Base-by-base conservation (phyloP, 768 basidiomycete genomes). In the Boletus barrowsii region DNA sequence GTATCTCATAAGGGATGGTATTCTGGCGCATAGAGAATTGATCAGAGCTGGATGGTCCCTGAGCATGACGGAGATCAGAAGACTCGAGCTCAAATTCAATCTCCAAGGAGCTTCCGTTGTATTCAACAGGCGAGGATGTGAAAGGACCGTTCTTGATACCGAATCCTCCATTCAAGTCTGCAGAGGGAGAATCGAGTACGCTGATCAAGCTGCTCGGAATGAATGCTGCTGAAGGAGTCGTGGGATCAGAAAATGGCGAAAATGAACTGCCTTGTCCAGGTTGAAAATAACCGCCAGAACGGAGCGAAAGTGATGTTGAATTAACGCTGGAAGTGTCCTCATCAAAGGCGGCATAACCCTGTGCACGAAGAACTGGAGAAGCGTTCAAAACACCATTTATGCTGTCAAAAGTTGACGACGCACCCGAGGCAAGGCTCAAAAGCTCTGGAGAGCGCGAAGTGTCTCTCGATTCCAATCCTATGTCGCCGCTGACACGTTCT, bases 131-230 rank as follows among this genome's bases (percentile, higher is more conserved):
- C 35, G 79, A 82, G 14, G 71, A 65, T 29, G 68, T 70, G 53
- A 76, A 63, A 4, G 56, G 14, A 24, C 59, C 60, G n/a, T 46
- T 63, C 33, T 67, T 49, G 36, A 46, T 43, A 20, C 55, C 49
- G 20, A 58, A 41, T 17, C 53, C 49, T 45, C 54, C 67, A 42
- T 77, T 77, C 79, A 83, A 83, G 56, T 82, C 80, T 46, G 77
- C 78, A 49, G 83, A 81, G 26, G 86, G 70, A 22, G 84, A 81
- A 48, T 77, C 72, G 57, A 83, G 62, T 17, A 72, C 60, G 26
- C 63, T 72, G 52, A 70, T 79, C 29, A 85, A 71, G 62, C 78
- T 76, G 44, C 78, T 76, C 33, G 85, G 81, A 53, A 87, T 81
- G 52, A 83, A 70, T 10, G 79, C 77, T 46, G 79, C 71, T 24